Evolutionary conservation across 192 early-diverging fungal species (phyloP), one percentile per base, ranked within the genome.

Genomic region (Podochytrium sp.): DNA sequence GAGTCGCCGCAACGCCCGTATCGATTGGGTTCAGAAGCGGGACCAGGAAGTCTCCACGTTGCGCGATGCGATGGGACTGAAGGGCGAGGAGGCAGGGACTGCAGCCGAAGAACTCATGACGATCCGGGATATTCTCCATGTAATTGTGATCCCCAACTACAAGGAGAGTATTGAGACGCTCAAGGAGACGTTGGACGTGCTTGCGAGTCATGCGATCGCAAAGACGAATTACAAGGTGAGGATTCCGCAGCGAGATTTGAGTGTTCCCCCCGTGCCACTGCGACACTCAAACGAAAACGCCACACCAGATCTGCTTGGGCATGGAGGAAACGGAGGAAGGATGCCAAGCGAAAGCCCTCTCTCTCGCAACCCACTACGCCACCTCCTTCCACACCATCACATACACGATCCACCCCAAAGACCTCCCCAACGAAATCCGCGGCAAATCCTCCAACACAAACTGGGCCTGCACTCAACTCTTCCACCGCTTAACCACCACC

Each of bases 71-170:
- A 74, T 4, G 42, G 73, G 35, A 64, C 69, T 16, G 75, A 67
- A 10, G 55, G 55, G 23, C 3, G 14, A 20, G 14, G 10, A 10
- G 66, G 65, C 25, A n/a, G 39, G 3, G 78, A 77, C 34, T 50
- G 25, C 2, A 56, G 39, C 27, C 2, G 78, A 7, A 47, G 43
- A 47, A 47, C 20, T 47, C n/a, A n/a, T n/a, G 43, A 47, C 7
- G 6, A 32, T 32, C 27, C 20, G 18, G 37, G 58, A 51, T 6
- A 16, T 81, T 29, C 49, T 78, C 40, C 86, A 88, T 65, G 78
- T 82, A 47, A 83, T 88, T 67, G 79, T 88, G 47, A 79, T 88
- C 42, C 85, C 86, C n/a, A 86, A 88, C 70, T 88, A 88, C 76
- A 74, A 78, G 29, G 86, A 88, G 51, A 83, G 83, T 16, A 73